These are phyloP conservation scores for Telfairia occidentalis DNA, from an alignment of 331 rosid genomes.

Conservation along the genomic window DNA sequence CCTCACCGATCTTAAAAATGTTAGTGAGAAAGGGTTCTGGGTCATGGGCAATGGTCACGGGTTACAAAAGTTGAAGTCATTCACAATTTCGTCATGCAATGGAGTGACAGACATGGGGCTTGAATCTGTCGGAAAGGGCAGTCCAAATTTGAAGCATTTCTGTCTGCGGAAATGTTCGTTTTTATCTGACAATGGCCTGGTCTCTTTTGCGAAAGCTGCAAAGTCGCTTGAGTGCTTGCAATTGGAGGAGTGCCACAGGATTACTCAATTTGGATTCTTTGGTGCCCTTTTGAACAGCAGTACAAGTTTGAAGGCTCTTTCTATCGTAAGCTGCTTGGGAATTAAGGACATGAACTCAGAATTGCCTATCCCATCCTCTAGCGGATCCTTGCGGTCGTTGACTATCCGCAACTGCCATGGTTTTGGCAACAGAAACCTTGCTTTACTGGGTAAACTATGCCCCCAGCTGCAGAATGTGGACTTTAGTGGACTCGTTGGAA, in stretches of 20 bases:
- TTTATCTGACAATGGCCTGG: slow-evolving; percentile 68
- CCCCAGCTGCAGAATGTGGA: slow-evolving; percentile 58
- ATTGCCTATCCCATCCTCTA: slow-evolving; percentile 31
- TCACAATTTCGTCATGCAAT: slow-evolving; percentile 49
- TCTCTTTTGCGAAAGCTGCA: slow-evolving; percentile 54
- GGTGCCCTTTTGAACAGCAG: slow-evolving; percentile 56
- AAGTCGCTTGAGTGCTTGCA: slow-evolving; percentile 63
- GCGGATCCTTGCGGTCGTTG: slow-evolving; percentile 43
- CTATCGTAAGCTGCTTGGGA: slow-evolving; percentile 62
- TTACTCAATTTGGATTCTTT: slow-evolving; percentile 67
- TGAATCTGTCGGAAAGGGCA: slow-evolving; percentile 67
- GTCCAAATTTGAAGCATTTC: slow-evolving; percentile 69
- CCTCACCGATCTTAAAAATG: slow-evolving; percentile 49
- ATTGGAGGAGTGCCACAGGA: slow-evolving; percentile 85
- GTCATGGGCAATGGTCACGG: slow-evolving; percentile 81
- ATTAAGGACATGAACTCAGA: slow-evolving; percentile 43
- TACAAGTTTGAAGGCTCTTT: slow-evolving; percentile 55
- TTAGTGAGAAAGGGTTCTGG: slow-evolving; percentile 87
- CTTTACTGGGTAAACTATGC: slow-evolving; percentile 56
- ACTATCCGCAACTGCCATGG: slow-evolving; percentile 69
- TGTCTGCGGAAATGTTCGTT: slow-evolving; percentile 48
- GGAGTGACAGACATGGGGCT: slow-evolving; percentile 75
- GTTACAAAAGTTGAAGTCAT: slow-evolving; percentile 61
- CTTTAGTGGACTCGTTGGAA: slow-evolving; percentile 53
- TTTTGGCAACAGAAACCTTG: slow-evolving; percentile 54